phyloP scores from a whole-genome alignment of 768 basidiomycete species.

The Flagelloscypha sp. region DNA sequence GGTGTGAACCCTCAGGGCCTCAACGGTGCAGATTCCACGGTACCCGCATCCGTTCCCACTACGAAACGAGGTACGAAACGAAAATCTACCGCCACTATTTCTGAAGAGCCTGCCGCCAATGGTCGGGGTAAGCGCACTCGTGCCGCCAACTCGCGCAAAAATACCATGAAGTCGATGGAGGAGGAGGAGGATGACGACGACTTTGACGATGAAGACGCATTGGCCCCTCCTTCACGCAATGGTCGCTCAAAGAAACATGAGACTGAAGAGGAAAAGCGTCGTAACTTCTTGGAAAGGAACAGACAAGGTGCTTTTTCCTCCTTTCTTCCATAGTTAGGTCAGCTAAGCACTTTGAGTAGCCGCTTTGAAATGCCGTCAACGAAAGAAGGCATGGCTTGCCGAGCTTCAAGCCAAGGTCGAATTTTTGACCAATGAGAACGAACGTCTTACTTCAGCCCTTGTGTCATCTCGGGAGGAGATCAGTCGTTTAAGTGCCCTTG shows the following conservation, averaged over 20 bases:
- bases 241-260: constrained; percentile 72
- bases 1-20: constrained; percentile 11
- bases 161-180: constrained; percentile 26
- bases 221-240: no score
- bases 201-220: constrained; percentile 15
- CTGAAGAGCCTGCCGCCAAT: constrained; percentile 15
- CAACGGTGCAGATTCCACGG: constrained; percentile 25
- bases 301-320: constrained; percentile 67
- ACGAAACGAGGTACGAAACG: constrained; percentile 62
- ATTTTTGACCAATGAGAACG: constrained; percentile 87
- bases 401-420: constrained; percentile 93
- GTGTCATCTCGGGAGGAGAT: constrained; percentile 89
- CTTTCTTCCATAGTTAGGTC: constrained; percentile 4
- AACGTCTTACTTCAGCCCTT: constrained; percentile 81
- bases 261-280: constrained; percentile 96
- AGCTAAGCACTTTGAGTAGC: constrained; percentile 59
- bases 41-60: constrained; percentile 20
- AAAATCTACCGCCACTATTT: constrained; percentile 44
- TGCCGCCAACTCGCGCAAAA: constrained; percentile 20
- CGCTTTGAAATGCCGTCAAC: constrained; percentile 96
- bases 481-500: constrained; percentile 66
- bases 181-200: constrained; percentile 25
- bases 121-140: constrained; percentile 33
- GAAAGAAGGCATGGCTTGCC: constrained; percentile 96
- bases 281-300: constrained; percentile 95